Evolutionary conservation across 1,139 yeast species (phyloP).

Genomic region (Geotrichum carabidarum): DNA sequence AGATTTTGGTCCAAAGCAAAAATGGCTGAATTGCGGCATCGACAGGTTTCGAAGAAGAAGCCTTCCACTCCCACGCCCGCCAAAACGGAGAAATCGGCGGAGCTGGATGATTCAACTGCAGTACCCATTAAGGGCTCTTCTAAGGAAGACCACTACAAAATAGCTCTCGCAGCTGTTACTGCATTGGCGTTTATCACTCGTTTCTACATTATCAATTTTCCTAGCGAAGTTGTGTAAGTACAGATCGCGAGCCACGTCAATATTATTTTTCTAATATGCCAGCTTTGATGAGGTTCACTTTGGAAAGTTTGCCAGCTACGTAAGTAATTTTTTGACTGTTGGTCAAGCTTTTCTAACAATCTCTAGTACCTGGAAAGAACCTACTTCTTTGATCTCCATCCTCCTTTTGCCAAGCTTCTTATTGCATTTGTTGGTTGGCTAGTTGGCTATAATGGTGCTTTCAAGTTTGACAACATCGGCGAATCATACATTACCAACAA

Average conservation of each 20-base stretch:
- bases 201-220: slow-evolving; percentile 64
- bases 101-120: slow-evolving; percentile 1
- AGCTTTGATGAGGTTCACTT: slow-evolving; percentile 93
- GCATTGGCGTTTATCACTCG: slow-evolving; percentile 63
- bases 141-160: slow-evolving; percentile 7
- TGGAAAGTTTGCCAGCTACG: slow-evolving; percentile 87
- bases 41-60: slow-evolving; percentile 19
- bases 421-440: slow-evolving; percentile 88
- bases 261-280: background rate
- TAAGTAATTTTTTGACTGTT: slow-evolving; percentile 12
- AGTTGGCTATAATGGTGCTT: slow-evolving; percentile 81
- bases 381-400: slow-evolving; percentile 86
- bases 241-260: background rate
- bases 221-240: slow-evolving; percentile 66
- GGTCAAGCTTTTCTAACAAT: background rate
- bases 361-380: slow-evolving; percentile 19
- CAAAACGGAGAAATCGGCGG: slow-evolving; percentile 12
- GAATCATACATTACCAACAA: slow-evolving; percentile 68
- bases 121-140: background rate
- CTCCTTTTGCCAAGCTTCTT: slow-evolving; percentile 93
- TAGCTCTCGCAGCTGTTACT: slow-evolving; percentile 45
- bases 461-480: slow-evolving; percentile 89
- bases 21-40: slow-evolving; percentile 22
- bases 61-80: slow-evolving; percentile 1
- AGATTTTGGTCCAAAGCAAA: background rate